Evolutionary conservation across 495 filamentous ascomycete genomes (phyloP).

Genomic region (Xanthoparmelia taractica): DNA sequence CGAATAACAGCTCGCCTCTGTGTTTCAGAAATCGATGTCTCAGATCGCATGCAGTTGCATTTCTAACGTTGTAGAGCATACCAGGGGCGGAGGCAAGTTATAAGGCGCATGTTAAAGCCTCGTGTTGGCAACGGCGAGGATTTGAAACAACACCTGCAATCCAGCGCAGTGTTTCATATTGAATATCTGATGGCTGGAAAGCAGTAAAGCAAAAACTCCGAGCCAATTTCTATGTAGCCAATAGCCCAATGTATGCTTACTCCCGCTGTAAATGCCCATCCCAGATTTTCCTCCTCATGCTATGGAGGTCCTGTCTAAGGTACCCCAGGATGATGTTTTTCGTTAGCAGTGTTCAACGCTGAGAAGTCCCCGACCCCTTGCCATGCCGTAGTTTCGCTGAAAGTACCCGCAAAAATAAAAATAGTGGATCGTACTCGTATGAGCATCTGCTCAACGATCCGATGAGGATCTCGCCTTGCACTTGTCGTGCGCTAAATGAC

Average conservation of each 20-base stretch:
- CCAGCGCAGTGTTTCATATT: constrained; percentile 1
- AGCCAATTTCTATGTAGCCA: background rate
- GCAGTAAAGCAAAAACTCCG: background rate
- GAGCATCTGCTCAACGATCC: background rate
- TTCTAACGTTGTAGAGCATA: background rate
- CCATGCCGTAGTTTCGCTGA: constrained; percentile 18
- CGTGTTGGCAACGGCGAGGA: background rate
- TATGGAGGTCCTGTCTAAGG: background rate
- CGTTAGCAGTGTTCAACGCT: background rate
- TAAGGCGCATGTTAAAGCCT: background rate
- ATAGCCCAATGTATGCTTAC: background rate
- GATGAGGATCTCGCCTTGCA: constrained; percentile 50
- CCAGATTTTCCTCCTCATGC: background rate
- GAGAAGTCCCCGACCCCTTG: constrained; percentile 9
- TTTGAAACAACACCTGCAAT: background rate
- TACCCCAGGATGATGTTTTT: constrained; percentile 3
- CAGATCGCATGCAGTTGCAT: background rate
- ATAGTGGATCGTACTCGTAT: background rate
- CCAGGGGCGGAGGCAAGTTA: background rate
- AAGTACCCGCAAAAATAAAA: constrained; percentile 1
- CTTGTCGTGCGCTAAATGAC: constrained; percentile 81
- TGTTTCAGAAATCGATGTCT: background rate
- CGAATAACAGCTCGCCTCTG: background rate
- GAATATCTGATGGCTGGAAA: background rate
- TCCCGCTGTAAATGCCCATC: constrained; percentile 6